These are phyloP conservation scores for Flaveria brownii DNA, from an alignment of 129 eudicot species.

Conservation along the genomic window DNA sequence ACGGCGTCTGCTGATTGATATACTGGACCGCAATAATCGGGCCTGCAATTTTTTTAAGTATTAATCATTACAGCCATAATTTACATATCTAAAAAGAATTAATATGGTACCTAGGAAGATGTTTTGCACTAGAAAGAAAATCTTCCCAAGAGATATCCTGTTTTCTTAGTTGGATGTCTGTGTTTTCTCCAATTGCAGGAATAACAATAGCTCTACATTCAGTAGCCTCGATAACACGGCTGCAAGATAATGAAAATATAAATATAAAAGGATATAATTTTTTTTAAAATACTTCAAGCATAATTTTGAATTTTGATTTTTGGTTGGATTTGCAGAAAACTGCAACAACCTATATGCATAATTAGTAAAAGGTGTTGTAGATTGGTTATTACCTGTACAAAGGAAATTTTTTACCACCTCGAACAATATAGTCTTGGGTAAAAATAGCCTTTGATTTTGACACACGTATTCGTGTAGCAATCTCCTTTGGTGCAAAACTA, in stretches of 20 bases:
- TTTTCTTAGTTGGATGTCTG: slow-evolving; percentile 50
- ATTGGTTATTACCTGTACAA: slow-evolving; percentile 71
- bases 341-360: slow-evolving; percentile 7
- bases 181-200: slow-evolving; percentile 59
- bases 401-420: slow-evolving; percentile 87
- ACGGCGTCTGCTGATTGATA: slow-evolving; percentile 67
- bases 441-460: slow-evolving; percentile 78
- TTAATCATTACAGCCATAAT: slow-evolving; percentile 13
- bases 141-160: slow-evolving; percentile 70
- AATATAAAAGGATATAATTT: not conserved
- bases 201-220: slow-evolving; percentile 55
- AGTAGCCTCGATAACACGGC: slow-evolving; percentile 76
- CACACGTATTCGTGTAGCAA: slow-evolving; percentile 75
- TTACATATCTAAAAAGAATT: not conserved
- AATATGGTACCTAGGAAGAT: slow-evolving; percentile 54
- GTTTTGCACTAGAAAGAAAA: slow-evolving; percentile 49
- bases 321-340: not conserved
- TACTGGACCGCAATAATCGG: slow-evolving; percentile 53
- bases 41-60: slow-evolving; percentile 38
- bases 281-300: not conserved
- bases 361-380: not conserved
- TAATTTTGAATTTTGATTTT: not conserved
- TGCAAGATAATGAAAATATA: slow-evolving; percentile 33
- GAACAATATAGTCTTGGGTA: slow-evolving; percentile 84
- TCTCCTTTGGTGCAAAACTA: slow-evolving; percentile 87